A percentile compares a stretch with the other conserved stretches of the same genome.
phyloP scores from a whole-genome alignment of 768 basidiomycete species.

The Phallus indusiatus region DNA sequence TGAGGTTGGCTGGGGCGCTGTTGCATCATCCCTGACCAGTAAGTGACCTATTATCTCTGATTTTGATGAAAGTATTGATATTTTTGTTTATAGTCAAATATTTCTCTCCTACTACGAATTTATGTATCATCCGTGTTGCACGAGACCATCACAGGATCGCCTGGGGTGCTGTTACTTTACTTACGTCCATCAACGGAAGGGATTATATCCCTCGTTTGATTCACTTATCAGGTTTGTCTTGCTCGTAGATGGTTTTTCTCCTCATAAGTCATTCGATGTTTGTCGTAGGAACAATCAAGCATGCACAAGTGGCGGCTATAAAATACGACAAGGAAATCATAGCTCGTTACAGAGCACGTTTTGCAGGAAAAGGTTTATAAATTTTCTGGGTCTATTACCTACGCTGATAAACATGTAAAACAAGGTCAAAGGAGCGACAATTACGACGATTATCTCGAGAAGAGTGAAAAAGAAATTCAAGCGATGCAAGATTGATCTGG shows the following conservation, averaged over 20 bases:
- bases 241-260: not conserved
- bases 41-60: slow-evolving; percentile 15
- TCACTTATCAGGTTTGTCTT: slow-evolving; percentile 60
- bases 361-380: slow-evolving; percentile 42
- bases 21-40: slow-evolving; percentile 66
- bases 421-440: slow-evolving; percentile 37
- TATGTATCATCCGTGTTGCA: slow-evolving; percentile 80
- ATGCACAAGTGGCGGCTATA: slow-evolving; percentile 70
- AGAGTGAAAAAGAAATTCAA: slow-evolving; percentile 52
- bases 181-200: slow-evolving; percentile 50
- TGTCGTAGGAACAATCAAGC: slow-evolving; percentile 65
- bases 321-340: slow-evolving; percentile 62
- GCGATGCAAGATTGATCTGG: slow-evolving; percentile 49
- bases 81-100: slow-evolving; percentile 62
- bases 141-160: slow-evolving; percentile 72
- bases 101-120: slow-evolving; percentile 71
- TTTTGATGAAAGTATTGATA: not conserved
- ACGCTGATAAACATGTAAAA: not conserved
- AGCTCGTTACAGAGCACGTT: slow-evolving; percentile 50
- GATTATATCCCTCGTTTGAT: slow-evolving; percentile 67
- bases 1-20: slow-evolving; percentile 78
- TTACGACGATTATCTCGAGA: slow-evolving; percentile 47
- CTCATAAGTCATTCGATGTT: not conserved
- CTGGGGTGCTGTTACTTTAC: slow-evolving; percentile 69
- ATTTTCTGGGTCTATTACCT: not conserved